phyloP scores from a whole-genome alignment of 176 grass and related monocot species.

The Coix lacrymajobi region DNA sequence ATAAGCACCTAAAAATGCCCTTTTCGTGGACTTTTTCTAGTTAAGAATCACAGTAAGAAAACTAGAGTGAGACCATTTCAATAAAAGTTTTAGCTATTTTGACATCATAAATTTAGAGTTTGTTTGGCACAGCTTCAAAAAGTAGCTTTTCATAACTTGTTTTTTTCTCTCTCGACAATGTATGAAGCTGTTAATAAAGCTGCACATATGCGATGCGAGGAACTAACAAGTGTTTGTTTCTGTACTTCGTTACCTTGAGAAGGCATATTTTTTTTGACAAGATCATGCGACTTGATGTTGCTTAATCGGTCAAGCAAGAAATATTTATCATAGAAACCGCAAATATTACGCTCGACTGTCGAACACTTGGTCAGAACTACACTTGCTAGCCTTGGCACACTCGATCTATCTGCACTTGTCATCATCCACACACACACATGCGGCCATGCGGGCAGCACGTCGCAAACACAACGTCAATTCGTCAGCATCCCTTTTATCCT shows the following conservation, averaged over 20 bases:
- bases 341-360: background rate
- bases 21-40: too few relatives aligned
- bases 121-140: too few relatives aligned
- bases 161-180: too few relatives aligned
- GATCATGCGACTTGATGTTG: background rate
- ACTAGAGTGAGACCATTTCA: too few relatives aligned
- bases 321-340: background rate
- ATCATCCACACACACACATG: background rate
- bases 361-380: background rate
- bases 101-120: too few relatives aligned
- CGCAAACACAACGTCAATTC: background rate
- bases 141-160: too few relatives aligned
- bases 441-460: background rate
- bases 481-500: background rate
- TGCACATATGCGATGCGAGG: too few relatives aligned
- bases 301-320: background rate
- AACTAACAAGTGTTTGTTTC: too few relatives aligned
- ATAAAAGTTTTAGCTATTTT: too few relatives aligned
- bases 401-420: background rate
- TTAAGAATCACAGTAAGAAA: too few relatives aligned
- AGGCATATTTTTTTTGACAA: slow-evolving; percentile 19
- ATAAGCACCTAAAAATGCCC: too few relatives aligned
- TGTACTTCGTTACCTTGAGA: slow-evolving; percentile 30
- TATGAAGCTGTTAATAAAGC: too few relatives aligned
- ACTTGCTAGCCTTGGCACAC: background rate